A percentile compares a stretch with the other conserved stretches of the same genome.
These are phyloP conservation scores for Pseudonectria buxi DNA, from an alignment of 2,329 filamentous ascomycete species.

Conservation along the genomic window DNA sequence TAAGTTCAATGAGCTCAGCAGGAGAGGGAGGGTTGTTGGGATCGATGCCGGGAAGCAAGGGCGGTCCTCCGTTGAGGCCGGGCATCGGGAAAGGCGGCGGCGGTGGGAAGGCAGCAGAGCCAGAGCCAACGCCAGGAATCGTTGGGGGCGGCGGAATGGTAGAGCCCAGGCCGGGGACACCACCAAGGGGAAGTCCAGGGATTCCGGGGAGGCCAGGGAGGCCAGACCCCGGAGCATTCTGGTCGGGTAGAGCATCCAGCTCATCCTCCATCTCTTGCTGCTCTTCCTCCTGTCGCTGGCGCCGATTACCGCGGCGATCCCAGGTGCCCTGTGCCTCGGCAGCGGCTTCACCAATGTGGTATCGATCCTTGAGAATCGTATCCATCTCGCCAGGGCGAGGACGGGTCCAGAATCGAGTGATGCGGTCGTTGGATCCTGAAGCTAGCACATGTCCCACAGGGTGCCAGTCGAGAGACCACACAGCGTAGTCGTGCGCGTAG, in stretches of 20 bases:
- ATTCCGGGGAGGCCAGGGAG: constrained; percentile 49
- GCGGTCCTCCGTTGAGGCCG: constrained; percentile 38
- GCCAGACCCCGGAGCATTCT: constrained; percentile 57
- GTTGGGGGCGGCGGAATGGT: constrained; percentile 33
- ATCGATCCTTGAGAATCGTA: constrained; percentile 73
- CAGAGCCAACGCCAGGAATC: constrained; percentile 44
- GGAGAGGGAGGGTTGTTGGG: constrained; percentile 55
- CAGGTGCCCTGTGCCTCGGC: constrained; percentile 94
- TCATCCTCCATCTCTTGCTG: constrained; percentile 92
- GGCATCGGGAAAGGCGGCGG: constrained; percentile 51
- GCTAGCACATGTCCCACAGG: constrained; percentile 91
- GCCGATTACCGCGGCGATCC: constrained; percentile 70
- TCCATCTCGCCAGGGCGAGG: constrained; percentile 81
- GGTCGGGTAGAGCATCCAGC: constrained; percentile 84
- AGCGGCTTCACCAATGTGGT: constrained; percentile 89
- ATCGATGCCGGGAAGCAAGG: constrained; percentile 50
- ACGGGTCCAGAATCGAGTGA: constrained; percentile 94
- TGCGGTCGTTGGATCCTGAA: constrained; percentile 91
- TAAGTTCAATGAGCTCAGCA: constrained; percentile 55
- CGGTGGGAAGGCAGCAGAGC: constrained; percentile 34
- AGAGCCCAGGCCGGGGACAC: constrained; percentile 37
- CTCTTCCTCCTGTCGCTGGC: constrained; percentile 82
- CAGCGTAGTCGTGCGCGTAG: constrained; percentile 87
- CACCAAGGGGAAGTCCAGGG: constrained; percentile 49
- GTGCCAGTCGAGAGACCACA: constrained; percentile 98